Percentiles rank a stretch among this genome's conserved stretches.
These are phyloP conservation scores for Euphorbia tirucalli DNA, from an alignment of 345 rosid species.

Conservation along the genomic window DNA sequence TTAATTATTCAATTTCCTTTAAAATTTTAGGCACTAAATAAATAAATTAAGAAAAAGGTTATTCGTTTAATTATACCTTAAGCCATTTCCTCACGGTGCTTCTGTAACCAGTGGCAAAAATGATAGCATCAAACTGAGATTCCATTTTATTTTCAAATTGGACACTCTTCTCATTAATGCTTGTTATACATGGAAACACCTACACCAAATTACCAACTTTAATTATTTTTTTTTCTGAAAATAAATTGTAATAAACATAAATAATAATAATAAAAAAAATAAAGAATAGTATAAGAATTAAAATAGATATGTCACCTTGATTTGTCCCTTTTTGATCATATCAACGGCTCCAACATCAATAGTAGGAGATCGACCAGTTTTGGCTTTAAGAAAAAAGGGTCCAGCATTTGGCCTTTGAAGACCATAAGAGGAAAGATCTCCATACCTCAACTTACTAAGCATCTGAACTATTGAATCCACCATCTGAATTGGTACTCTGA, in stretches of 20 bases:
- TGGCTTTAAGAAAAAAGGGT: constrained; percentile 13
- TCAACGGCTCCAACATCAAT: constrained; percentile 25
- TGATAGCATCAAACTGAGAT: constrained; percentile 36
- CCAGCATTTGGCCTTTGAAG: constrained; percentile 21
- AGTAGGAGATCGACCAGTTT: constrained; percentile 15
- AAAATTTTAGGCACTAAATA: neutral
- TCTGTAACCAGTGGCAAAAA: constrained; percentile 62
- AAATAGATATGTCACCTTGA: constrained; percentile 18
- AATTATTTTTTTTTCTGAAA: neutral
- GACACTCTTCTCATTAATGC: constrained; percentile 27
- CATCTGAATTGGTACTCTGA: constrained; percentile 3
- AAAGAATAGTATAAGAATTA: too few species aligned
- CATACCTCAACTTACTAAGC: constrained; percentile 4
- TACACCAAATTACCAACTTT: neutral
- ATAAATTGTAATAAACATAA: too few species aligned
- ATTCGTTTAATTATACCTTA: constrained; percentile 28
- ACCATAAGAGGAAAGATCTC: constrained; percentile 34
- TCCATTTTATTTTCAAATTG: constrained; percentile 28
- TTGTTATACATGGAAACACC: constrained; percentile 37
- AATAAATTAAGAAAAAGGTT: neutral
- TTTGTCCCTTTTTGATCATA: constrained; percentile 42
- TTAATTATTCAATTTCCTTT: too few species aligned
- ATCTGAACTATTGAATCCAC: constrained; percentile 22
- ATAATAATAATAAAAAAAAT: too few species aligned
- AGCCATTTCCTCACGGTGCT: constrained; percentile 56